Conservation (phyloP, 2,329 filamentous ascomycete genomes). For the Aaosphaeria pasadenensis region DNA sequence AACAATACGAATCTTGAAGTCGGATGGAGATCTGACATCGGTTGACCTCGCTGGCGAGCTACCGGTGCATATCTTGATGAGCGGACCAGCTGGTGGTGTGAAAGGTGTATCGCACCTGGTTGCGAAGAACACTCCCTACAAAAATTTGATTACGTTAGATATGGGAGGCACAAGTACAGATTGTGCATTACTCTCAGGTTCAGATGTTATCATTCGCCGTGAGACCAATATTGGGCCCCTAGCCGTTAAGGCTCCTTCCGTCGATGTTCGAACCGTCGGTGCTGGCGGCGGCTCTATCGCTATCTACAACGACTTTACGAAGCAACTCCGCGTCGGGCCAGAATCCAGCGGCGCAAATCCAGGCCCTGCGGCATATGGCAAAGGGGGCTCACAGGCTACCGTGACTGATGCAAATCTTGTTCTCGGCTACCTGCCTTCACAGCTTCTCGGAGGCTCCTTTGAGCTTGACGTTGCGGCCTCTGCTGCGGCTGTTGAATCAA, state of each 20-base stretch:
- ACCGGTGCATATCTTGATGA: constrained; percentile 51
- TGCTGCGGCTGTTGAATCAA: constrained; percentile 38
- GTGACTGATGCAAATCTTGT: constrained; percentile 51
- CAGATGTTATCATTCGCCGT: constrained; percentile 43
- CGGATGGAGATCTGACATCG: constrained; percentile 49
- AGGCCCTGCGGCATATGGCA: constrained; percentile 50
- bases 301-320: constrained; percentile 46
- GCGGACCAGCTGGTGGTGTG: constrained; percentile 50
- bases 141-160: constrained; percentile 50
- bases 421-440: constrained; percentile 48
- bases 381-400: constrained; percentile 45
- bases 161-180: constrained; percentile 53
- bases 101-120: constrained; percentile 48
- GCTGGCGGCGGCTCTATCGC: constrained; percentile 52
- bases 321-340: constrained; percentile 50
- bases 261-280: constrained; percentile 50
- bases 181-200: constrained; percentile 45
- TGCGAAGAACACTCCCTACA: constrained; percentile 45
- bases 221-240: constrained; percentile 46
- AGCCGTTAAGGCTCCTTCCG: constrained; percentile 46
- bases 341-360: constrained; percentile 50
- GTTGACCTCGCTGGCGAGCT: constrained; percentile 44
- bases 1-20: constrained; percentile 49
- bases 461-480: constrained; percentile 44
- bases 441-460: constrained; percentile 47